A percentile compares a stretch with the other conserved stretches of the same genome.
Conservation (phyloP, 2,329 filamentous ascomycete genomes). For the Fusarium mexicanum region DNA sequence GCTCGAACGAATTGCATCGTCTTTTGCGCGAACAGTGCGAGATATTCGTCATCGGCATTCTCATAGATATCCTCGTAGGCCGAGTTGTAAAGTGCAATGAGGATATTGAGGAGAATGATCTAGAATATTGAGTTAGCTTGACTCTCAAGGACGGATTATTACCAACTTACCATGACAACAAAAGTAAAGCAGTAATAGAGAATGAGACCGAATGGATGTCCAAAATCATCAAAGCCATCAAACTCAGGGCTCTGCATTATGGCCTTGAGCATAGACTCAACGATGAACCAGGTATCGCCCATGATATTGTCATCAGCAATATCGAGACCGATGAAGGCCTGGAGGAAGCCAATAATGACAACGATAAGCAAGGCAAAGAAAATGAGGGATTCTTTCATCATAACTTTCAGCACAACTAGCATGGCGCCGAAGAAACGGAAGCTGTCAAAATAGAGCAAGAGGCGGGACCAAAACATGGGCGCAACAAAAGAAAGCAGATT, state of each 20-base stretch:
- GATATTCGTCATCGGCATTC: conserved; percentile 93
- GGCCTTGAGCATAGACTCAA: conserved; percentile 86
- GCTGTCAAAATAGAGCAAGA: conserved; percentile 92
- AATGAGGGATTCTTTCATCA: conserved; percentile 94
- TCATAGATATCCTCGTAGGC: conserved; percentile 95
- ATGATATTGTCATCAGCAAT: conserved; percentile 77
- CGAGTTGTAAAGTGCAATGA: conserved; percentile 96
- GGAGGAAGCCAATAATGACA: conserved; percentile 86
- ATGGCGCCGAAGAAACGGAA: conserved; percentile 97
- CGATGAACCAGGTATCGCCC: conserved; percentile 77
- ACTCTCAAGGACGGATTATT: not conserved
- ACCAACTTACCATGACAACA: conserved; percentile 81
- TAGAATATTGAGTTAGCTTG: conserved; percentile 34
- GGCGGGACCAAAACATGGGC: conserved; percentile 95
- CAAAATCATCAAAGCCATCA: conserved; percentile 85
- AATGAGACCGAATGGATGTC: conserved; percentile 90
- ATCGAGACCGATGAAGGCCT: conserved; percentile 93
- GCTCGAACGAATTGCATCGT: conserved; percentile 97
- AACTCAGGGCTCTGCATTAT: conserved; percentile 95
- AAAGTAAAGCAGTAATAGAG: conserved; percentile 99
- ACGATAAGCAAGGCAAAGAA: conserved; percentile 93
- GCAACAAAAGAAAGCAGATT: conserved; percentile 94
- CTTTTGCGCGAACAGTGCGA: conserved; percentile 91
- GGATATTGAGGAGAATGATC: conserved; percentile 87
- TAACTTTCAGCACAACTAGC: conserved; percentile 94